Conservation (phyloP, 805 yeast genomes). For the Ogataea degrootiae region DNA sequence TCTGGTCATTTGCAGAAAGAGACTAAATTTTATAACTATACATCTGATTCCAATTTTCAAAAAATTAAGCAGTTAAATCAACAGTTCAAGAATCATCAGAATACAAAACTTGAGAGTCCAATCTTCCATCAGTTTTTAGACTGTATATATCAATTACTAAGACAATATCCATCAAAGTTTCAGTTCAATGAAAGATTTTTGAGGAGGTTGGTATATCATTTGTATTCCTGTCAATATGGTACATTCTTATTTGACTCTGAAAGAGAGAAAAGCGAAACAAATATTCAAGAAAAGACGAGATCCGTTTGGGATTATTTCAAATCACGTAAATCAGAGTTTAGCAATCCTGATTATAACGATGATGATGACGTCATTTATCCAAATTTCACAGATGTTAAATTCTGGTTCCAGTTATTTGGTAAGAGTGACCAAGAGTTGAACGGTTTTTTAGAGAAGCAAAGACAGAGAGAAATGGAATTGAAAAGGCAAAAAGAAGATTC, state of each 20-base stretch:
- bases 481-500: conserved; percentile 1
- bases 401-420: conserved; percentile 90
- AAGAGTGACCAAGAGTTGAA: conserved; percentile 67
- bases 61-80: conserved; percentile 46
- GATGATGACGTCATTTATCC: conserved; percentile 52
- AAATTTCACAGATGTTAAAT: conserved; percentile 55
- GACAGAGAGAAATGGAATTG: not conserved
- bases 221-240: conserved; percentile 93
- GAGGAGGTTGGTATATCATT: conserved; percentile 78
- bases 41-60: conserved; percentile 29
- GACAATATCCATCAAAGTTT: conserved; percentile 68
- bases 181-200: conserved; percentile 88
- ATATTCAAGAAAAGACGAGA: conserved; percentile 47
- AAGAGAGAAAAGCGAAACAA: conserved; percentile 45
- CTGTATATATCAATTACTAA: conserved; percentile 71
- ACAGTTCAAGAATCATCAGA: conserved; percentile 44
- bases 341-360: conserved; percentile 43
- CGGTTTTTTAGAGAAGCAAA: conserved; percentile 11
- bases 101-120: conserved; percentile 70
- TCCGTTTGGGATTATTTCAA: conserved; percentile 93
- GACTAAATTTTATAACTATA: conserved; percentile 42
- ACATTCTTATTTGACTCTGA: conserved; percentile 79
- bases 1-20: conserved; percentile 68
- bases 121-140: conserved; percentile 93
- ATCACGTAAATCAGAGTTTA: conserved; percentile 67